Conservation (phyloP, 768 basidiomycete species). For the Mrakia gelida region DNA sequence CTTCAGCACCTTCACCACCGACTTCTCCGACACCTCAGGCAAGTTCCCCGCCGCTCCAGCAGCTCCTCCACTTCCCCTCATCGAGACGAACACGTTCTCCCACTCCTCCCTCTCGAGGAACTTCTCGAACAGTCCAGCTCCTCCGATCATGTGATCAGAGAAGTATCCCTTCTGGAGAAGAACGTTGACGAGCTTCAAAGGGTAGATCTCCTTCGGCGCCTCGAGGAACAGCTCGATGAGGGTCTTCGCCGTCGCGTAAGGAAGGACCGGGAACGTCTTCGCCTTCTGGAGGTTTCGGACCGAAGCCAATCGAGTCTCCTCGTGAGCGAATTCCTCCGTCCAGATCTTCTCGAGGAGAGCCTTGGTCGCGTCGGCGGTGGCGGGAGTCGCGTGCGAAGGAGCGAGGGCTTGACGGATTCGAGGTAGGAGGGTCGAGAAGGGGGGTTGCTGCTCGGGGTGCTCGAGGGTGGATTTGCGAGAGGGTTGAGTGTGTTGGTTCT, state of each 20-base stretch:
- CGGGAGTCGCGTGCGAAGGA: background rate
- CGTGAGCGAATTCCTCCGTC: constrained; percentile 10
- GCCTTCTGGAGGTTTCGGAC: background rate
- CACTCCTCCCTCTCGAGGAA: constrained; percentile 11
- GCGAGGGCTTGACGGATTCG: constrained; percentile 11
- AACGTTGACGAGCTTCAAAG: background rate
- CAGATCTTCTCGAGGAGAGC: constrained; percentile 18
- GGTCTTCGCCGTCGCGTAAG: constrained; percentile 11
- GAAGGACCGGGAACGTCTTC: background rate
- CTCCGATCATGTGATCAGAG: constrained; percentile 20
- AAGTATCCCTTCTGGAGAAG: constrained; percentile 9
- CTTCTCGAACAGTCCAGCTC: constrained; percentile 5
- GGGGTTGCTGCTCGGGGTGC: constrained; percentile 1
- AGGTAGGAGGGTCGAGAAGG: constrained; percentile 20
- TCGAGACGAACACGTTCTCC: constrained; percentile 12
- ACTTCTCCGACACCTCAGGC: constrained; percentile 8
- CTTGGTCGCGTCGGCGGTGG: constrained; percentile 9
- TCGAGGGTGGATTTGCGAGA: constrained; percentile 1
- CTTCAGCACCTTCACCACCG: constrained; percentile 6
- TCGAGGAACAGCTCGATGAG: constrained; percentile 14
- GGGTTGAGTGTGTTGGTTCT: background rate
- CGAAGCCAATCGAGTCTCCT: constrained; percentile 15
- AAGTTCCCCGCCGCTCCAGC: background rate
- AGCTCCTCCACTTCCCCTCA: background rate
- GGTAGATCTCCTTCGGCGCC: constrained; percentile 19